Conservation (phyloP, 352 stramenopile genomes). For the Phytophthora capsici region DNA sequence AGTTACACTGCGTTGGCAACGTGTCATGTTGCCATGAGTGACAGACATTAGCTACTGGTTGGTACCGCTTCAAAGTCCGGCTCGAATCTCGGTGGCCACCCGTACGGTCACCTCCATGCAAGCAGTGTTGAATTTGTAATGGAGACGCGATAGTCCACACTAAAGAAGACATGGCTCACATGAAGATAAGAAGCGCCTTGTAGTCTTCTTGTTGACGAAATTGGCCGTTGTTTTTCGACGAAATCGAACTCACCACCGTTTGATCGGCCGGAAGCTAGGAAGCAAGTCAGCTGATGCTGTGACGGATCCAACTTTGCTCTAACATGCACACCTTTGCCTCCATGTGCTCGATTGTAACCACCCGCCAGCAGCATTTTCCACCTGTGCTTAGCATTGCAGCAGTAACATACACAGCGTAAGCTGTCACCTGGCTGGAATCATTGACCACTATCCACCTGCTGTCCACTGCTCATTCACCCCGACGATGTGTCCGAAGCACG, state of each 20-base stretch:
- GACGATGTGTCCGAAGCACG: not conserved
- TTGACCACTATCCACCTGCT: slow-evolving; percentile 18
- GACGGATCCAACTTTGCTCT: slow-evolving; percentile 6
- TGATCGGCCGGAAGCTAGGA: not conserved
- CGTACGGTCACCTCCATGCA: too few species aligned
- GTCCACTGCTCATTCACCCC: slow-evolving; percentile 1
- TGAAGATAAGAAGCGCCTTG: slow-evolving; percentile 2
- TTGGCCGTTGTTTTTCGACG: not conserved
- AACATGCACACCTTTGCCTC: slow-evolving; percentile 14
- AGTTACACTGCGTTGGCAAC: slow-evolving; percentile 3
- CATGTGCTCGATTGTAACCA: slow-evolving; percentile 8
- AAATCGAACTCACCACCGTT: too few species aligned
- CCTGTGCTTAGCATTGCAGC: slow-evolving; percentile 3
- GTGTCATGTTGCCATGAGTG: slow-evolving; percentile 10
- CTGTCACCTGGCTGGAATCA: not conserved
- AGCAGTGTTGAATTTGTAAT: slow-evolving; percentile 28
- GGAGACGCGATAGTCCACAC: slow-evolving; percentile 7
- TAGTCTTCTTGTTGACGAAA: not conserved
- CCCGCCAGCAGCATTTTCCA: slow-evolving; percentile 17
- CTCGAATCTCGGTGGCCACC: slow-evolving; percentile 26
- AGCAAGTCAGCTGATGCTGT: slow-evolving; percentile 21
- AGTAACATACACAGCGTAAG: slow-evolving; percentile 3
- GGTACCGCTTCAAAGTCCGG: not conserved
- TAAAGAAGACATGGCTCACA: slow-evolving; percentile 18
- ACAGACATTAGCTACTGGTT: slow-evolving; percentile 15